Evolutionary conservation across 2,329 filamentous ascomycete genomes (phyloP).

Genomic region (Nemania serpens): DNA sequence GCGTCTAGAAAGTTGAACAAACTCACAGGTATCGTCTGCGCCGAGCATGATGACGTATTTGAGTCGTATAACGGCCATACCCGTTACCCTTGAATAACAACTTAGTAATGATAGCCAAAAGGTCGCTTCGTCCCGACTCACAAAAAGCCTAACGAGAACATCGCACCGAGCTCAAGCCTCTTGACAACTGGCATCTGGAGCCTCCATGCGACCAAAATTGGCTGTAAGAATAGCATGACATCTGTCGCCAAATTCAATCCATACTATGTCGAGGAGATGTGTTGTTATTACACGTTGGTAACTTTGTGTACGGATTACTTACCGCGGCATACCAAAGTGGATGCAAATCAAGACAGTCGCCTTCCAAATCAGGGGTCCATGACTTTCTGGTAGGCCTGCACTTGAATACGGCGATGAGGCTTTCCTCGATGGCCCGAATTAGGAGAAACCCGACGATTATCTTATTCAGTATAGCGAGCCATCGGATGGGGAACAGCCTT

Average conservation of each 20-base stretch:
- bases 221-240: conserved; percentile 30
- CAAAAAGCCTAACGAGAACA: conserved; percentile 28
- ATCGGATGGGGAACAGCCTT: conserved; percentile 37
- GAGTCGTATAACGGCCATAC: conserved; percentile 31
- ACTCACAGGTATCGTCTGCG: conserved; percentile 31
- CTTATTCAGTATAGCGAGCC: conserved; percentile 37
- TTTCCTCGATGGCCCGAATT: conserved; percentile 41
- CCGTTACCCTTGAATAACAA: conserved; percentile 23
- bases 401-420: conserved; percentile 36
- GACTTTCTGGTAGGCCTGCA: conserved; percentile 38
- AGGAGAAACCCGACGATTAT: conserved; percentile 36
- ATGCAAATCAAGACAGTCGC: conserved; percentile 37
- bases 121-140: conserved; percentile 10
- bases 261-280: conserved; percentile 24
- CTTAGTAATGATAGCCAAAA: conserved; percentile 8
- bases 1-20: too few relatives aligned
- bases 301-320: conserved; percentile 22
- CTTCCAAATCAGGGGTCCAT: conserved; percentile 33
- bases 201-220: conserved; percentile 31
- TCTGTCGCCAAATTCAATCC: conserved; percentile 32
- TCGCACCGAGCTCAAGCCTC: conserved; percentile 17
- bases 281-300: not conserved
- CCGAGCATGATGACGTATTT: conserved; percentile 22
- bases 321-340: conserved; percentile 43
- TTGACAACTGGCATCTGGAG: conserved; percentile 30